phyloP scores from a whole-genome alignment of 2,329 filamentous ascomycete species.

The Aspergillus floridensis region DNA sequence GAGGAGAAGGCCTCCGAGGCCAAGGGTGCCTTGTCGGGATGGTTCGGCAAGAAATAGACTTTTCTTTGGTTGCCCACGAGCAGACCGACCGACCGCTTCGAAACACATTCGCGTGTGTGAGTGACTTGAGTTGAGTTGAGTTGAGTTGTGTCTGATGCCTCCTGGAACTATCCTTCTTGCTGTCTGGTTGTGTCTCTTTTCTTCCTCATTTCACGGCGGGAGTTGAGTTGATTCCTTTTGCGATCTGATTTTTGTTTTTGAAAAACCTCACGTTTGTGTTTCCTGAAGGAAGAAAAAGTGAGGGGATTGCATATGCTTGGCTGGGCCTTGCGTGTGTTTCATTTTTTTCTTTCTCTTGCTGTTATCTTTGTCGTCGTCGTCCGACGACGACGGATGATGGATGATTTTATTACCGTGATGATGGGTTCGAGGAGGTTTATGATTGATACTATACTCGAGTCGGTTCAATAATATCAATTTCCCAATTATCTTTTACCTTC shows the following conservation, averaged over 20 bases:
- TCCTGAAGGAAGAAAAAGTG: too few relatives aligned
- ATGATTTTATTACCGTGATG: neutral
- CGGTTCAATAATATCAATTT: neutral
- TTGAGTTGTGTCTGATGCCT: too few relatives aligned
- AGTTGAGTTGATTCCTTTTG: too few relatives aligned
- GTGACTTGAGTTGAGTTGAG: too few relatives aligned
- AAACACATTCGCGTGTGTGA: too few relatives aligned
- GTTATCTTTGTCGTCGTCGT: neutral
- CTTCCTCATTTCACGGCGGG: neutral
- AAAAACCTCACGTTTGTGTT: too few relatives aligned
- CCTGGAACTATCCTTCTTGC: neutral
- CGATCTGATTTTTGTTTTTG: too few relatives aligned
- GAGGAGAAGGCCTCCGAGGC: slow-evolving; percentile 75
- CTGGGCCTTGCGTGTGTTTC: neutral
- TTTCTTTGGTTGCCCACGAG: neutral
- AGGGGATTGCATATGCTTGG: neutral
- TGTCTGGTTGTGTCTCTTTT: neutral
- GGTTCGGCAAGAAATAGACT: slow-evolving; percentile 60
- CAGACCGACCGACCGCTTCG: too few relatives aligned
- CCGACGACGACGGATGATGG: too few relatives aligned
- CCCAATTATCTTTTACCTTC: too few relatives aligned
- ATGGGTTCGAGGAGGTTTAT: neutral
- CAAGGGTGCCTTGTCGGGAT: slow-evolving; percentile 78
- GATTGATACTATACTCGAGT: neutral
- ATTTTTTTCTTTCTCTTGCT: neutral